Conservation (phyloP, 257 asterid species). For the Solanum phureja region DNA sequence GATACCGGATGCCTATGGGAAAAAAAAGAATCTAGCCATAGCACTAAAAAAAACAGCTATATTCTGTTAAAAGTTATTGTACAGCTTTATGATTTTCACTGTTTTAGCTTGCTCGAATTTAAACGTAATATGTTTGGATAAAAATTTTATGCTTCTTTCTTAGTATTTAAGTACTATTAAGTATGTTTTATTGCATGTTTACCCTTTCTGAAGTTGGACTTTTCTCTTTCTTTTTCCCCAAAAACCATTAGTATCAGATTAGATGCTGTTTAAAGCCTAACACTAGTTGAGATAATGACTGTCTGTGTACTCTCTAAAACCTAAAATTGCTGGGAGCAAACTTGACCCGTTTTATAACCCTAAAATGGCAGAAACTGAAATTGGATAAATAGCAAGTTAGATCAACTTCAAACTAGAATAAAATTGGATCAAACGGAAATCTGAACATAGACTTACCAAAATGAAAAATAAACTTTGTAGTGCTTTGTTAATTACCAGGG, state of each 20-base stretch:
- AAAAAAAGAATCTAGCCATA: background rate
- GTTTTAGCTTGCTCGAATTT: background rate
- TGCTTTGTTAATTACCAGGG: background rate
- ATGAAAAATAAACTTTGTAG: background rate
- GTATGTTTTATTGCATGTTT: too few relatives aligned
- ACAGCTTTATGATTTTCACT: constrained; percentile 7
- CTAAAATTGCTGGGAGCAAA: background rate
- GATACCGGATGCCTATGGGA: background rate
- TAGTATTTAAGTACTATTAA: background rate
- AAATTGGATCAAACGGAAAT: background rate
- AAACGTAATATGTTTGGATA: background rate
- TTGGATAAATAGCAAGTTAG: background rate
- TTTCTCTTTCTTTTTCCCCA: background rate
- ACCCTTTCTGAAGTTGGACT: background rate
- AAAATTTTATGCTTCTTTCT: background rate
- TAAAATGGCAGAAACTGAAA: background rate
- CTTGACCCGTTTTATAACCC: background rate
- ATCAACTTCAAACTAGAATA: background rate
- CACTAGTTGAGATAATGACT: background rate
- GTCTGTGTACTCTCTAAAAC: background rate
- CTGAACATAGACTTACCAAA: background rate
- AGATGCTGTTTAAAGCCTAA: background rate
- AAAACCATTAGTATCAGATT: background rate
- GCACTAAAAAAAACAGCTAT: background rate
- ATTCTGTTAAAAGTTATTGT: constrained; percentile 6